A percentile compares a stretch with the other conserved stretches of the same genome.
Evolutionary conservation across 805 yeast species (phyloP).

Genomic region (Helenozyma rhizophorensis): DNA sequence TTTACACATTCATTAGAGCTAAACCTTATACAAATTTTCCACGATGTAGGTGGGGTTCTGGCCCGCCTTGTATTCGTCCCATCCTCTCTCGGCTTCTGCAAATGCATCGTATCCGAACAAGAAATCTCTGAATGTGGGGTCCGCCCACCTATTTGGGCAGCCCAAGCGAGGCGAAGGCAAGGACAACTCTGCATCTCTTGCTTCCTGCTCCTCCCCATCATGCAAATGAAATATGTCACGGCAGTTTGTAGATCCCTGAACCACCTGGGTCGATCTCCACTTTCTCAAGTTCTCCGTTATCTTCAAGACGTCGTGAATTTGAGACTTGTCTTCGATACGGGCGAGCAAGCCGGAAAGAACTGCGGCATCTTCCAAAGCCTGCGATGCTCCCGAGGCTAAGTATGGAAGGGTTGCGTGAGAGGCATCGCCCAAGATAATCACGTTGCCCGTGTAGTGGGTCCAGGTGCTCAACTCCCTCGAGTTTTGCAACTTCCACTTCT

Average conservation of each 20-base stretch:
- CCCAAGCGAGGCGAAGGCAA: constrained; percentile 16
- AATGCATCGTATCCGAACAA: constrained; percentile 23
- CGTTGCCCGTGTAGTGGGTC: constrained; percentile 23
- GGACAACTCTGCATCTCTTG: constrained; percentile 16
- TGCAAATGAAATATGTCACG: constrained; percentile 20
- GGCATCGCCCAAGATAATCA: constrained; percentile 31
- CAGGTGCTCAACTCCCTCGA: constrained; percentile 21
- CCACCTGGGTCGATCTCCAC: constrained; percentile 9
- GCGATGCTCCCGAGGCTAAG: constrained; percentile 30
- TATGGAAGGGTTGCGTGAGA: constrained; percentile 34
- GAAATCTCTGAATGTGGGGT: constrained; percentile 22
- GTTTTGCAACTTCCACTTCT: constrained; percentile 25
- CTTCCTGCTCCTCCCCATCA: constrained; percentile 23
- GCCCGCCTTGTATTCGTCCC: constrained; percentile 8
- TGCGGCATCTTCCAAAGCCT: constrained; percentile 32
- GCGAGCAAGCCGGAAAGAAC: constrained; percentile 19
- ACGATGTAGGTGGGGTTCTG: not conserved
- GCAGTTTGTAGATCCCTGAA: constrained; percentile 18
- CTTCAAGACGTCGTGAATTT: constrained; percentile 16
- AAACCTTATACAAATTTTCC: constrained; percentile 1
- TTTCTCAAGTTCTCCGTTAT: constrained; percentile 3
- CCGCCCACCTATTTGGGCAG: constrained; percentile 23
- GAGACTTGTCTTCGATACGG: constrained; percentile 12
- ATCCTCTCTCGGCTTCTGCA: constrained; percentile 19
- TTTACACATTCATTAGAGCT: no score